Percentiles rank a stretch among this genome's conserved stretches.
Evolutionary conservation across 2,329 filamentous ascomycete species (phyloP).

Genomic region (Colletotrichum caudatum): DNA sequence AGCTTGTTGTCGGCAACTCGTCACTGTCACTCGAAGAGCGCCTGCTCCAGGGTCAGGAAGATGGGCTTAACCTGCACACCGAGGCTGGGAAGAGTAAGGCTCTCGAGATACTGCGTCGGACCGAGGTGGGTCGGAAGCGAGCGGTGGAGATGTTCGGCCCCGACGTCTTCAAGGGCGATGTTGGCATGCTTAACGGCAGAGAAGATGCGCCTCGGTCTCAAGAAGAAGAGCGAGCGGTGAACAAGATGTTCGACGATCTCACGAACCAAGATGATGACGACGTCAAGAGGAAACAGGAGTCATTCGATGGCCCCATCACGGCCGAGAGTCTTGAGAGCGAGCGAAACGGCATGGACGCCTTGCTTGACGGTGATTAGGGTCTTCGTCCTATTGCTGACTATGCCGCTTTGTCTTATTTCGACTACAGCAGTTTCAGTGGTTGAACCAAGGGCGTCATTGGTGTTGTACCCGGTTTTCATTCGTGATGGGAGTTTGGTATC

Average conservation of each 20-base stretch:
- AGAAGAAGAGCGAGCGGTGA: conserved; percentile 62
- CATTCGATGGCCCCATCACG: conserved; percentile 52
- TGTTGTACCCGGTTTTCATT: not conserved
- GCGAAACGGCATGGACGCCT: conserved; percentile 60
- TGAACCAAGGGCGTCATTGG: not conserved
- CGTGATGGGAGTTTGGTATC: conserved; percentile 15
- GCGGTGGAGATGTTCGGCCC: conserved; percentile 65
- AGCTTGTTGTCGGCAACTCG: conserved; percentile 55
- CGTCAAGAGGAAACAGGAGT: conserved; percentile 56
- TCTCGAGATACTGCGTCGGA: conserved; percentile 64
- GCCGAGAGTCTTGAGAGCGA: conserved; percentile 59
- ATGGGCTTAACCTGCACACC: conserved; percentile 59
- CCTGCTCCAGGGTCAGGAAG: conserved; percentile 61
- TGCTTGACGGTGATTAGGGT: conserved; percentile 57
- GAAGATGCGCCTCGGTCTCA: conserved; percentile 44
- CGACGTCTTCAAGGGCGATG: conserved; percentile 58
- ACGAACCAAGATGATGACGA: conserved; percentile 66
- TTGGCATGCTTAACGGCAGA: conserved; percentile 38
- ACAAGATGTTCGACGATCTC: conserved; percentile 68
- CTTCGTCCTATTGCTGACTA: conserved; percentile 9
- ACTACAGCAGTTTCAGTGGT: not conserved
- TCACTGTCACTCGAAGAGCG: conserved; percentile 63
- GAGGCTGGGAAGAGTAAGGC: conserved; percentile 63
- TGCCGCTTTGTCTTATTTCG: not conserved
- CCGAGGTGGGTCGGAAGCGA: conserved; percentile 61